phyloP scores from a whole-genome alignment of 1,284 basidiomycete genomes.

The Boletus mariae region DNA sequence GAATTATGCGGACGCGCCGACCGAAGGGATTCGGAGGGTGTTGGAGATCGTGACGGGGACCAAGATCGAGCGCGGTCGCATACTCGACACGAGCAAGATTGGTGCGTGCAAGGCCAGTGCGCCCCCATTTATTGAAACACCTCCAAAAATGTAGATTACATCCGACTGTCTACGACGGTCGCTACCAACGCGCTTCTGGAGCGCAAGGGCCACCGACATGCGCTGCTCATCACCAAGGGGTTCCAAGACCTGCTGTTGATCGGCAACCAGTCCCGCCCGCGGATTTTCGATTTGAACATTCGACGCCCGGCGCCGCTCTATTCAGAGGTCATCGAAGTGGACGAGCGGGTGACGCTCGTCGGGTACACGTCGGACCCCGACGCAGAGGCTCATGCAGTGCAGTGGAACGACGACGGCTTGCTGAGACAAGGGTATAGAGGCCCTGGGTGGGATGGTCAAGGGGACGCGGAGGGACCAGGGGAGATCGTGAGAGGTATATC shows the following conservation, averaged over 20 bases:
- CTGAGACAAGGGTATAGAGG: conserved; percentile 71
- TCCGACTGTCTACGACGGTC: conserved; percentile 91
- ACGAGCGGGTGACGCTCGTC: conserved; percentile 92
- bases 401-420: conserved; percentile 69
- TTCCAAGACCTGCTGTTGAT: conserved; percentile 91
- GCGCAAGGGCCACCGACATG: conserved; percentile 89
- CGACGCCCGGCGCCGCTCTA: conserved; percentile 80
- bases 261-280: conserved; percentile 89
- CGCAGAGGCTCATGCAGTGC: conserved; percentile 69
- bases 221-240: conserved; percentile 87
- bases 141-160: conserved; percentile 61
- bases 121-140: neutral
- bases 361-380: conserved; percentile 90
- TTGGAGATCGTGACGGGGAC: conserved; percentile 74
- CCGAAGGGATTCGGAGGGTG: conserved; percentile 90
- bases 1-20: conserved; percentile 93
- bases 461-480: conserved; percentile 71
- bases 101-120: conserved; percentile 40
- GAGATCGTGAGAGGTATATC: conserved; percentile 80
- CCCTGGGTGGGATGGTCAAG: conserved; percentile 63
- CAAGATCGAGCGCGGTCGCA: conserved; percentile 60
- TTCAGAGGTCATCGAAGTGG: conserved; percentile 80
- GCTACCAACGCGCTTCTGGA: conserved; percentile 96
- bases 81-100: conserved; percentile 80
- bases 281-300: conserved; percentile 87